Base-by-base conservation (phyloP, 495 filamentous ascomycete species). In the Sordaria brevicollis region DNA sequence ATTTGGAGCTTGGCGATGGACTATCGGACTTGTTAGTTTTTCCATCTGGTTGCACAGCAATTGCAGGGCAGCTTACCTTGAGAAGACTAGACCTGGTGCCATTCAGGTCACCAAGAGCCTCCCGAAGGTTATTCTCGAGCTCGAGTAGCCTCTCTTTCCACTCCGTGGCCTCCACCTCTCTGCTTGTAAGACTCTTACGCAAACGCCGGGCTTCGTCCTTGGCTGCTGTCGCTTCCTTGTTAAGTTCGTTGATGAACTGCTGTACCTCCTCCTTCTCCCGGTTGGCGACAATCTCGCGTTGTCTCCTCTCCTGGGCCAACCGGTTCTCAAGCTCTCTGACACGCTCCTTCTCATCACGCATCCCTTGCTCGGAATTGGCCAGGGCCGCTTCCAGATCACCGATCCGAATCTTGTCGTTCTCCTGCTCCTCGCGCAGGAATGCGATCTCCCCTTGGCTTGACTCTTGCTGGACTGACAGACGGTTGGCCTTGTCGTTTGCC, bases 401-500 rank as follows among this genome's bases (percentile, higher is more conserved):
- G 73, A 98, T 99, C 78, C 93, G 93, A 76, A 99, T 97, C 86
- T 98, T 99, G 79, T 99, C 96, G 38, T 87, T 89, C 79, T 99
- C 95, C 82, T 98, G 95, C 81, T 99, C 95, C 76, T 99, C 96
- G 6, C 96, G 89, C 33, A 99, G 77, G 87, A 99, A 99, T 0
- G 91, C 88, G 77, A 98, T 96, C 80, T 99, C 95, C 66, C 89
- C 90, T 76, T 97, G 94, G 70, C 89, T 90, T 4, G 92, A 95
- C 81, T 99, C 95, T 67, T 93, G 89, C 79, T 98, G 93, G 66
- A 99, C 92, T 9, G 89, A 90, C 11, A 97, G 83, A 43, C 93
- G 86, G 74, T 96, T 89, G 36, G 90, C 89, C 81, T 97, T 97
- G 72, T 90, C 87, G 73, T 93, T 94, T 13, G 91, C 84, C 74